These are phyloP conservation scores for Aphanomyces euteiches DNA, from an alignment of 352 stramenopile genomes.

Conservation along the genomic window DNA sequence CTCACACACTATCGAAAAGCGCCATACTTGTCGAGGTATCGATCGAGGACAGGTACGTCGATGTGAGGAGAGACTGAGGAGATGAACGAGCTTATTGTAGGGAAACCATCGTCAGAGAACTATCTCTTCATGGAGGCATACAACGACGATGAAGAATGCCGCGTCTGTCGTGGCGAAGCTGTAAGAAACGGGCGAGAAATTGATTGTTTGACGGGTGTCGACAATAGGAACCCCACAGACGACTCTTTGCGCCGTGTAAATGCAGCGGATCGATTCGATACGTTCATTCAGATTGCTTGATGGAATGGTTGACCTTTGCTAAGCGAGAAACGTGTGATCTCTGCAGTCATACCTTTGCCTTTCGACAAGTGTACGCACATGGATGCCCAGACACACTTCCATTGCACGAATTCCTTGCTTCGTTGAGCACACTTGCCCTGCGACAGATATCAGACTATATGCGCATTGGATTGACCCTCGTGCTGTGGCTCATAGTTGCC, in stretches of 20 bases:
- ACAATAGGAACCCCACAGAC: constrained; percentile 54
- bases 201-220: background rate
- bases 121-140: background rate
- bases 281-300: constrained; percentile 92
- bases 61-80: no score
- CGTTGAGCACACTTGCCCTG: constrained; percentile 64
- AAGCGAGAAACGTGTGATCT: constrained; percentile 91
- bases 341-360: constrained; percentile 89
- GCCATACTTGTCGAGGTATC: no score
- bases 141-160: constrained; percentile 86
- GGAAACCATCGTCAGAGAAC: background rate
- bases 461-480: constrained; percentile 64
- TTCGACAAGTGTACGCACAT: constrained; percentile 89
- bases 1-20: no score
- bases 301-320: constrained; percentile 91
- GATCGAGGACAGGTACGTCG: no score
- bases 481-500: constrained; percentile 83
- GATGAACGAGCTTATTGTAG: background rate
- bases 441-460: constrained; percentile 85
- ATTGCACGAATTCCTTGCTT: constrained; percentile 78
- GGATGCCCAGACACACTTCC: constrained; percentile 84
- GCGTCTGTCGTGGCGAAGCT: constrained; percentile 90
- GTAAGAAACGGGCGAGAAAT: constrained; percentile 37
- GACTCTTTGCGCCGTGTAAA: constrained; percentile 86
- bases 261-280: constrained; percentile 93